A percentile compares a stretch with the other conserved stretches of the same genome.
These are phyloP conservation scores for Lepidium campestre DNA, from an alignment of 441 rosid species.

Conservation along the genomic window DNA sequence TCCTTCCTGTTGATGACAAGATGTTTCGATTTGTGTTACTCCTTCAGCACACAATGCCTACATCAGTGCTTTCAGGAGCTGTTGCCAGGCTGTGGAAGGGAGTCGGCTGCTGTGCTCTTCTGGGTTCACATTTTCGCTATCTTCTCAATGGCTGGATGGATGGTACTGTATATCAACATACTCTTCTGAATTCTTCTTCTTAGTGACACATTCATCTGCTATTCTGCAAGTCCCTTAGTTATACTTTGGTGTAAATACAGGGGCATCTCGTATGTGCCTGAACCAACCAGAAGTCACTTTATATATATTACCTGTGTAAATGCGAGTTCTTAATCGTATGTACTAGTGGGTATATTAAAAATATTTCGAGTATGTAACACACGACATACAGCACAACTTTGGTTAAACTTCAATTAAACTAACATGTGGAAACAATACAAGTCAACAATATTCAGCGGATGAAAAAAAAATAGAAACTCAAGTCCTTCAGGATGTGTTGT, in stretches of 20 bases:
- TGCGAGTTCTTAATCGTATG: conserved; percentile 5
- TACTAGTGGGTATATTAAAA: neutral
- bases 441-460: conserved; percentile 1
- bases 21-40: conserved; percentile 92
- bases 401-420: neutral
- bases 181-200: conserved; percentile 45
- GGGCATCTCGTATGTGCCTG: conserved; percentile 15
- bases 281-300: neutral
- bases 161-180: conserved; percentile 70
- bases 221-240: neutral
- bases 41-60: conserved; percentile 95
- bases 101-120: conserved; percentile 87
- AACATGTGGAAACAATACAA: conserved; percentile 8
- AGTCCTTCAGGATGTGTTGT: neutral
- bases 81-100: conserved; percentile 97
- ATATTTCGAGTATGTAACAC: conserved; percentile 10
- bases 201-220: neutral
- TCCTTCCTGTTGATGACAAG: conserved; percentile 83
- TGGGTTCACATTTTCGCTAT: conserved; percentile 97
- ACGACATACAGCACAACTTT: neutral
- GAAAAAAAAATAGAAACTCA: conserved; percentile 5
- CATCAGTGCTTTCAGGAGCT: conserved; percentile 94
- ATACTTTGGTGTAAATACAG: conserved; percentile 1
- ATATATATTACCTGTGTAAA: conserved; percentile 4
- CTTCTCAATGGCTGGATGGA: conserved; percentile 92